Percentiles rank a stretch among this genome's conserved stretches.
Evolutionary conservation across 768 basidiomycete species (phyloP).

Genomic region (Brasilioporus rufonigricans): DNA sequence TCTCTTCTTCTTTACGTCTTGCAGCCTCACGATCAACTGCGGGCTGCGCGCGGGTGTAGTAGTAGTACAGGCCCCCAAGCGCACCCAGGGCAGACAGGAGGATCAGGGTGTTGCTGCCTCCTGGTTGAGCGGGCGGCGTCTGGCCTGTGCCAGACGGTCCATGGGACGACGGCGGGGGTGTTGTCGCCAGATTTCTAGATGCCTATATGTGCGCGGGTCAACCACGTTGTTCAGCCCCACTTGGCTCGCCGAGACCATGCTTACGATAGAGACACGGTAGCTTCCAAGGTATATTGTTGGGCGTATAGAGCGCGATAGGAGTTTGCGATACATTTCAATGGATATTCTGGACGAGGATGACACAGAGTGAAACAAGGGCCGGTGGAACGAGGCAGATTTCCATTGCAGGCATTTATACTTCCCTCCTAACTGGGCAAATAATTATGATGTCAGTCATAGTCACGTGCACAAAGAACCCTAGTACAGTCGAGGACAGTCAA

Average conservation of each 20-base stretch:
- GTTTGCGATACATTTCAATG: slow-evolving; percentile 14
- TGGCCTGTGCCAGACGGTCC: slow-evolving; percentile 1
- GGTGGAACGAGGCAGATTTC: neutral
- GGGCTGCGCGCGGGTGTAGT: slow-evolving; percentile 29
- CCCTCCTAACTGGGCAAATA: neutral
- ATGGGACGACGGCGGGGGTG: slow-evolving; percentile 12
- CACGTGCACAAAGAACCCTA: too few species aligned
- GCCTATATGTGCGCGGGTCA: slow-evolving; percentile 3
- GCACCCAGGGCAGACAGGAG: slow-evolving; percentile 32
- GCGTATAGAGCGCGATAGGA: slow-evolving; percentile 7
- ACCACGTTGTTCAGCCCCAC: neutral
- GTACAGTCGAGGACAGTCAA: too few species aligned
- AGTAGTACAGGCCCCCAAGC: slow-evolving; percentile 38
- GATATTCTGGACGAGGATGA: neutral
- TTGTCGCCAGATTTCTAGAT: slow-evolving; percentile 15
- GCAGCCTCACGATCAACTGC: slow-evolving; percentile 21
- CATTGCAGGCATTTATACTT: neutral
- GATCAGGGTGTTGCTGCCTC: slow-evolving; percentile 28
- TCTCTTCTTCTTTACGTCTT: slow-evolving; percentile 34
- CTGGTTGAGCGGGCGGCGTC: neutral
- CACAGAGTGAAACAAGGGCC: neutral
- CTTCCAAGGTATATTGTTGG: slow-evolving; percentile 11
- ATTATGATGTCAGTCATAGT: neutral
- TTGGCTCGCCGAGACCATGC: neutral
- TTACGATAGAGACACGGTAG: slow-evolving; percentile 9